Evolutionary conservation across 2,329 filamentous ascomycete genomes (phyloP).

Genomic region (Alternaria viburni): DNA sequence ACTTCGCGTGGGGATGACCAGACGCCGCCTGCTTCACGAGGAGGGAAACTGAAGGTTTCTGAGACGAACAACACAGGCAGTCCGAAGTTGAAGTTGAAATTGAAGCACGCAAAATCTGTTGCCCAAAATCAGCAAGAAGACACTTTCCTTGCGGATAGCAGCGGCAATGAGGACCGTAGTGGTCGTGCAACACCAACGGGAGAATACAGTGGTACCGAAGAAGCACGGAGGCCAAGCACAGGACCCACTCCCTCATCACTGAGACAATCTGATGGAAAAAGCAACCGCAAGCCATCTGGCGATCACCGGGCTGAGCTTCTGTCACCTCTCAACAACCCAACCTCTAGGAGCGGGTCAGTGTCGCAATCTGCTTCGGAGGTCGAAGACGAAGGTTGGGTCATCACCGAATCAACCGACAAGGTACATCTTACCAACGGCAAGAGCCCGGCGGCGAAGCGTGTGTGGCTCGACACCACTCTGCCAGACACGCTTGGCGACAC

Average conservation of each 20-base stretch:
- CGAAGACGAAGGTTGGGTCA: slow-evolving; percentile 49
- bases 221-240: slow-evolving; percentile 37
- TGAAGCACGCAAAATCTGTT: slow-evolving; percentile 40
- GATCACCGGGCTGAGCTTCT: slow-evolving; percentile 35
- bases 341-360: slow-evolving; percentile 18
- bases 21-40: slow-evolving; percentile 32
- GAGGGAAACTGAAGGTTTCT: slow-evolving; percentile 33
- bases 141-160: slow-evolving; percentile 60
- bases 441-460: slow-evolving; percentile 39
- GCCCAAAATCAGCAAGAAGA: slow-evolving; percentile 45
- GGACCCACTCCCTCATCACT: slow-evolving; percentile 39
- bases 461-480: slow-evolving; percentile 50
- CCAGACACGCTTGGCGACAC: slow-evolving; percentile 40
- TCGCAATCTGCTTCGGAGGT: slow-evolving; percentile 42
- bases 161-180: slow-evolving; percentile 57
- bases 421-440: slow-evolving; percentile 22
- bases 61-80: slow-evolving; percentile 34
- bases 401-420: slow-evolving; percentile 39
- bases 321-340: slow-evolving; percentile 26
- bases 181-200: slow-evolving; percentile 40
- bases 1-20: slow-evolving; percentile 47
- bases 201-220: slow-evolving; percentile 33
- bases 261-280: slow-evolving; percentile 29
- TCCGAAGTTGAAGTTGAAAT: slow-evolving; percentile 51
- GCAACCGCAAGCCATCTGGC: slow-evolving; percentile 28